Evolutionary conservation across 129 eudicot species (phyloP).

Genomic region (Rutidosis leptorrhynchoides): DNA sequence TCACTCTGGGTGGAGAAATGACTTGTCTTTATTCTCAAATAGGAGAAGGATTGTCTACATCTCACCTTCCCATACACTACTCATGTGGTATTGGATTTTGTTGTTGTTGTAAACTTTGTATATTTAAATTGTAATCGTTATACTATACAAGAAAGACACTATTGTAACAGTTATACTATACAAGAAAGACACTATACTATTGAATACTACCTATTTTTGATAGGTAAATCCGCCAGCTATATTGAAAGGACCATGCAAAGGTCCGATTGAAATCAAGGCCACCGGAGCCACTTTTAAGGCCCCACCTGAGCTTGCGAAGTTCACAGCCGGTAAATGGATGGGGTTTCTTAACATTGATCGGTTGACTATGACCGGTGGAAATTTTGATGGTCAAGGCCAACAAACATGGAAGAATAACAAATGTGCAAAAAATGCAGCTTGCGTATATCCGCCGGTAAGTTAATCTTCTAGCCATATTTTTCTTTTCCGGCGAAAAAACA

Average conservation of each 20-base stretch:
- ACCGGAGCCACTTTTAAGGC: slow-evolving; percentile 37
- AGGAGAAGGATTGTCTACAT: too few relatives aligned
- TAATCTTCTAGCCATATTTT: too few relatives aligned
- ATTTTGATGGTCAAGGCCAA: slow-evolving; percentile 51
- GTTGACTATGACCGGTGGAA: slow-evolving; percentile 43
- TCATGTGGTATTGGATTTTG: too few relatives aligned
- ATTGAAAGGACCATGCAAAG: slow-evolving; percentile 31
- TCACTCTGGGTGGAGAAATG: too few relatives aligned
- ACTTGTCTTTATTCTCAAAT: too few relatives aligned
- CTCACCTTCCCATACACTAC: too few relatives aligned
- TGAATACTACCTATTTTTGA: too few relatives aligned
- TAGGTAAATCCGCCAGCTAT: slow-evolving; percentile 1
- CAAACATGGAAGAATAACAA: slow-evolving; percentile 16
- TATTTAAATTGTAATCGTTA: too few relatives aligned
- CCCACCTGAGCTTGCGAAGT: slow-evolving; percentile 29
- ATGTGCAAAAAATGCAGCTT: background rate
- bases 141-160: too few relatives aligned
- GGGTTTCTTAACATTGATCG: slow-evolving; percentile 23
- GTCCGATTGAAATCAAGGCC: slow-evolving; percentile 31
- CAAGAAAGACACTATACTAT: too few relatives aligned
- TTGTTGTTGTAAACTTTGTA: too few relatives aligned
- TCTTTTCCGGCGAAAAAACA: background rate
- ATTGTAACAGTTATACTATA: too few relatives aligned
- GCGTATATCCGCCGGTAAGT: slow-evolving; percentile 25
- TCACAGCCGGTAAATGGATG: slow-evolving; percentile 34